phyloP scores from a whole-genome alignment of 148 eudicot species.

The Fagopyrum homotropicum region DNA sequence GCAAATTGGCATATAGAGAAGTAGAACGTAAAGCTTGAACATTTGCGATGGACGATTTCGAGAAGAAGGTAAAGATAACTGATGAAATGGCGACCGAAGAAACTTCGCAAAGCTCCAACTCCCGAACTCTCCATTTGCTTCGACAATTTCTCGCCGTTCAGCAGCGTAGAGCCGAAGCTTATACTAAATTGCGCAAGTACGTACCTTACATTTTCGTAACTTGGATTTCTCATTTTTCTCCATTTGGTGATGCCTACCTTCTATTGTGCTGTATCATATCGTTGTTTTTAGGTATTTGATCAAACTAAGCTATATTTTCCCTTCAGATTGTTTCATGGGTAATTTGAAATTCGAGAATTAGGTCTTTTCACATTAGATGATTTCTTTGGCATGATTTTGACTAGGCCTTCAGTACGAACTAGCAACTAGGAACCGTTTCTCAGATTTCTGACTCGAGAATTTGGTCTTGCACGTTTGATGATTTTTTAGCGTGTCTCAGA shows the following conservation, averaged over 20 bases:
- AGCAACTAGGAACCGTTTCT: background rate
- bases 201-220: slow-evolving; percentile 1
- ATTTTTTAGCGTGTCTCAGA: background rate
- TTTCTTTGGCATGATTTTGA: background rate
- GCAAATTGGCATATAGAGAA: no score
- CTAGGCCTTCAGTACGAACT: background rate
- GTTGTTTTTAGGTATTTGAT: background rate
- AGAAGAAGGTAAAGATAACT: slow-evolving; percentile 23
- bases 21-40: slow-evolving; percentile 1
- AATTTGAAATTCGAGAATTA: background rate
- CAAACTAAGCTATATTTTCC: background rate
- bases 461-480: background rate
- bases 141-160: slow-evolving; percentile 61
- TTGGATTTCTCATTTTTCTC: background rate
- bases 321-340: background rate
- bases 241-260: background rate
- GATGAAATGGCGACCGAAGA: slow-evolving; percentile 19
- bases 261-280: background rate
- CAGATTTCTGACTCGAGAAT: background rate
- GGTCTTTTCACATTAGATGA: background rate
- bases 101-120: background rate
- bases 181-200: slow-evolving; percentile 66
- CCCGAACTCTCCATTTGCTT: slow-evolving; percentile 35
- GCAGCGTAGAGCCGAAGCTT: slow-evolving; percentile 77
- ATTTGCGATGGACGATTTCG: slow-evolving; percentile 27